Conservation (phyloP, 1,284 basidiomycete species). For the Pholiota adiposa region DNA sequence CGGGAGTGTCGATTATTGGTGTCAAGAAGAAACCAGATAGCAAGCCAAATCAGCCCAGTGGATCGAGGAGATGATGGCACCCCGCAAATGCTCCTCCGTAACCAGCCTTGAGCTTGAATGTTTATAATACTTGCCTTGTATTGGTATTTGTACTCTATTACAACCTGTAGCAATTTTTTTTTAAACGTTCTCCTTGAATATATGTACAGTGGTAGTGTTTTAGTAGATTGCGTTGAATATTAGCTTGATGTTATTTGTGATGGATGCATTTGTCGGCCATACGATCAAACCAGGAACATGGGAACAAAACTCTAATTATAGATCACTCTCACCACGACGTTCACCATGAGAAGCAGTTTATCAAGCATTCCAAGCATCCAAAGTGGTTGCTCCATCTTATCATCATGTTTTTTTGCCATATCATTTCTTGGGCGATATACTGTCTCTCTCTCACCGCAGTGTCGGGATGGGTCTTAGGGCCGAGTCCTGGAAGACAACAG, state of each 20-base stretch:
- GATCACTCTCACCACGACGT: neutral
- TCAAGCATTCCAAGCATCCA: neutral
- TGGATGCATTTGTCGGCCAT: too few relatives aligned
- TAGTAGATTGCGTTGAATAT: too few relatives aligned
- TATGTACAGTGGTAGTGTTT: too few relatives aligned
- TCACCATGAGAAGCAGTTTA: neutral
- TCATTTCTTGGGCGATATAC: neutral
- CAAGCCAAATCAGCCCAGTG: neutral
- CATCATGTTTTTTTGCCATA: slow-evolving; percentile 10
- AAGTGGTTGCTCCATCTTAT: neutral
- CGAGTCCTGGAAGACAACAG: neutral
- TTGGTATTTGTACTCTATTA: too few relatives aligned
- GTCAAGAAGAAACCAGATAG: neutral
- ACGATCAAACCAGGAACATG: too few relatives aligned
- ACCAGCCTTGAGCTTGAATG: neutral
- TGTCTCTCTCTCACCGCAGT: neutral
- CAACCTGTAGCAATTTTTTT: too few relatives aligned
- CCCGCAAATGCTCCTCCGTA: slow-evolving; percentile 2
- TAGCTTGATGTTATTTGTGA: too few relatives aligned
- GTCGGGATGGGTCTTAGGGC: slow-evolving; percentile 4
- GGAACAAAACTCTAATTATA: neutral
- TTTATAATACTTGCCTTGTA: too few relatives aligned
- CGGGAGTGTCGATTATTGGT: slow-evolving; percentile 6
- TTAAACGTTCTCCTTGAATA: too few relatives aligned
- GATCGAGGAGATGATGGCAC: neutral